Evolutionary conservation across 1,139 yeast species (phyloP).

Genomic region (Casaregolazyma suthepensis): DNA sequence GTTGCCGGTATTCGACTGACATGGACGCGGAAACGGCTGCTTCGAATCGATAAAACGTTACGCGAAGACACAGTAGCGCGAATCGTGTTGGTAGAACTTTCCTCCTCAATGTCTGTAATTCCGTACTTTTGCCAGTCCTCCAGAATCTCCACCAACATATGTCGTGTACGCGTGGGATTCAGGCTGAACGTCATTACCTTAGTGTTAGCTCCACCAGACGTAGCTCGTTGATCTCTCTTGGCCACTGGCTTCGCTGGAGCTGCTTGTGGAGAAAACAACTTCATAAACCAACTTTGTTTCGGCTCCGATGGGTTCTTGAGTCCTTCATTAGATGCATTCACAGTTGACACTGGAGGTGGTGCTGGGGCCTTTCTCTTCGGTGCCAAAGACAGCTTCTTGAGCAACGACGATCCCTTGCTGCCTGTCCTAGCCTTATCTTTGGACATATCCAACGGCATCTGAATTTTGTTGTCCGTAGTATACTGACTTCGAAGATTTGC

Average conservation of each 20-base stretch:
- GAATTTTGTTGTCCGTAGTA: neutral
- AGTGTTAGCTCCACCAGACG: slow-evolving; percentile 12
- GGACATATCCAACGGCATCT: neutral
- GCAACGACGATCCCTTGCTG: slow-evolving; percentile 14
- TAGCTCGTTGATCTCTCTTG: neutral
- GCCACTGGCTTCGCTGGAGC: neutral
- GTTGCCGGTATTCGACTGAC: slow-evolving; percentile 13
- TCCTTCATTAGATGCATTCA: neutral
- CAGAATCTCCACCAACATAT: slow-evolving; percentile 28
- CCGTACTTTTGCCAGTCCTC: slow-evolving; percentile 35
- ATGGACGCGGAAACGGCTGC: slow-evolving; percentile 29
- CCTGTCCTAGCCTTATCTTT: slow-evolving; percentile 6
- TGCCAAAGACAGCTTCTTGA: slow-evolving; percentile 17
- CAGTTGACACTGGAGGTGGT: slow-evolving; percentile 13
- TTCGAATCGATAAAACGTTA: slow-evolving; percentile 31
- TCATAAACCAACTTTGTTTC: slow-evolving; percentile 38
- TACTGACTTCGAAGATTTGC: slow-evolving; percentile 6
- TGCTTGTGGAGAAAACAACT: slow-evolving; percentile 25
- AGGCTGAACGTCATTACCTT: slow-evolving; percentile 26
- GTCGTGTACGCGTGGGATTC: slow-evolving; percentile 26
- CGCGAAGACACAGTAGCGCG: slow-evolving; percentile 31
- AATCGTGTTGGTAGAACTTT: slow-evolving; percentile 22
- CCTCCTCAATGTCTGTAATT: slow-evolving; percentile 26
- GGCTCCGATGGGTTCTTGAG: slow-evolving; percentile 20
- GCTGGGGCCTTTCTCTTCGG: slow-evolving; percentile 23